phyloP scores from a whole-genome alignment of 345 rosid genomes.

The Cochlearia excelsa region DNA sequence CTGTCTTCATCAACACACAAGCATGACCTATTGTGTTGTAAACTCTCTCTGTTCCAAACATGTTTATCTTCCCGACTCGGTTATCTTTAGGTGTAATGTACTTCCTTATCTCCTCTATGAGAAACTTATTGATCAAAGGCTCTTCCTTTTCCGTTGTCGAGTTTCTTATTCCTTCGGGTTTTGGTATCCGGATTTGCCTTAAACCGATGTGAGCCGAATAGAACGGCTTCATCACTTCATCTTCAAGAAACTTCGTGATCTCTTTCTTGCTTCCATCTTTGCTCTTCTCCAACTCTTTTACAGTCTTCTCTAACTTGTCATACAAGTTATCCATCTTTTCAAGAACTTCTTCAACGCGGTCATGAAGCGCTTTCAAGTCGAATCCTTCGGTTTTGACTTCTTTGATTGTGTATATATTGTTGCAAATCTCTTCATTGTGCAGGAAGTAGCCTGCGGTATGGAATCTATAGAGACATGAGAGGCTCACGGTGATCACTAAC shows the following conservation, averaged over 20 bases:
- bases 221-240: conserved; percentile 72
- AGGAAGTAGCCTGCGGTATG: conserved; percentile 65
- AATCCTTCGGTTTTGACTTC: conserved; percentile 45
- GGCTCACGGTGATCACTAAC: conserved; percentile 56
- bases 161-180: conserved; percentile 45
- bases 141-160: conserved; percentile 43
- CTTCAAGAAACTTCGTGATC: conserved; percentile 57
- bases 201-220: conserved; percentile 61
- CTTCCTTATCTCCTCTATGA: conserved; percentile 68
- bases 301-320: conserved; percentile 56
- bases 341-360: conserved; percentile 55
- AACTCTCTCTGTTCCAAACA: conserved; percentile 67
- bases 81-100: conserved; percentile 69
- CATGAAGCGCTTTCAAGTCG: conserved; percentile 41
- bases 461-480: conserved; percentile 64
- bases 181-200: conserved; percentile 64
- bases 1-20: conserved; percentile 65
- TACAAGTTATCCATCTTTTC: conserved; percentile 54
- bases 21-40: conserved; percentile 77
- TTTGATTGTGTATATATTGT: conserved; percentile 45
- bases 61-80: conserved; percentile 55
- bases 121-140: conserved; percentile 70
- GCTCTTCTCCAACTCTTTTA: conserved; percentile 59
- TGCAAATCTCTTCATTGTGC: conserved; percentile 66
- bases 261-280: conserved; percentile 48